phyloP scores from a whole-genome alignment of 2,329 filamentous ascomycete species.

The Massarina eburnea region DNA sequence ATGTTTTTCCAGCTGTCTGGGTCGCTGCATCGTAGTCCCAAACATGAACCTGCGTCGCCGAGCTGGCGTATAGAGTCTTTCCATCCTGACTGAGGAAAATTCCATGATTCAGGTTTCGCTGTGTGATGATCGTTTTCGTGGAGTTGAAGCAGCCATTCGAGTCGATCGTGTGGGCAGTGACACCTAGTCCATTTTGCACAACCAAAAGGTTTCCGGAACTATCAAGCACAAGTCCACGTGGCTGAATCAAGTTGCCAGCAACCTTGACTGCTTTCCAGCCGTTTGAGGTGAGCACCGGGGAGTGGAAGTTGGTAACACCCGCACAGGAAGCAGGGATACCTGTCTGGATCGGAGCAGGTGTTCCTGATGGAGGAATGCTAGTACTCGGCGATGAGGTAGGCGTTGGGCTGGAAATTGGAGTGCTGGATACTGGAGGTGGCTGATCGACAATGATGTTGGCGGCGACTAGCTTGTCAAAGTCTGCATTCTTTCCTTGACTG shows the following conservation, averaged over 20 bases:
- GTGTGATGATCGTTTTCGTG: conserved; percentile 21
- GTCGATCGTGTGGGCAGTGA: conserved; percentile 43
- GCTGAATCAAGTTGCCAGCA: conserved; percentile 42
- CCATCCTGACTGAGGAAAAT: conserved; percentile 30
- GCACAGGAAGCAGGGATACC: conserved; percentile 23
- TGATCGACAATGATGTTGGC: conserved; percentile 21
- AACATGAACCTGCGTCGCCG: conserved; percentile 25
- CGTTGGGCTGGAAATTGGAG: conserved; percentile 4
- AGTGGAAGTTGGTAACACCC: conserved; percentile 20
- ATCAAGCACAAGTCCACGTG: conserved; percentile 46
- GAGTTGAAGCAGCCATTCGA: conserved; percentile 34
- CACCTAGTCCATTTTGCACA: conserved; percentile 42
- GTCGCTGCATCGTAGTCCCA: conserved; percentile 29
- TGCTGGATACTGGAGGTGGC: conserved; percentile 14
- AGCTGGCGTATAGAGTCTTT: conserved; percentile 34
- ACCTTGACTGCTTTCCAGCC: conserved; percentile 41
- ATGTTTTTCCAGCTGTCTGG: conserved; percentile 33
- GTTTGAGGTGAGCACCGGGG: conserved; percentile 17
- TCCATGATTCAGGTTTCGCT: conserved; percentile 33
- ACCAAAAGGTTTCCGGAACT: conserved; percentile 44
- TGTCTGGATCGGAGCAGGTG: conserved; percentile 17
- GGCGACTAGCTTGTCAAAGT: conserved; percentile 27
- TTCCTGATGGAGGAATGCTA: conserved; percentile 6
- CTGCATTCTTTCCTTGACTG: conserved; percentile 21
- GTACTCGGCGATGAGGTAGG: conserved; percentile 14